Percentiles rank a stretch among this genome's conserved stretches.
Conservation (phyloP, 2,329 filamentous ascomycete genomes). For the Dissoconium aciculare region DNA sequence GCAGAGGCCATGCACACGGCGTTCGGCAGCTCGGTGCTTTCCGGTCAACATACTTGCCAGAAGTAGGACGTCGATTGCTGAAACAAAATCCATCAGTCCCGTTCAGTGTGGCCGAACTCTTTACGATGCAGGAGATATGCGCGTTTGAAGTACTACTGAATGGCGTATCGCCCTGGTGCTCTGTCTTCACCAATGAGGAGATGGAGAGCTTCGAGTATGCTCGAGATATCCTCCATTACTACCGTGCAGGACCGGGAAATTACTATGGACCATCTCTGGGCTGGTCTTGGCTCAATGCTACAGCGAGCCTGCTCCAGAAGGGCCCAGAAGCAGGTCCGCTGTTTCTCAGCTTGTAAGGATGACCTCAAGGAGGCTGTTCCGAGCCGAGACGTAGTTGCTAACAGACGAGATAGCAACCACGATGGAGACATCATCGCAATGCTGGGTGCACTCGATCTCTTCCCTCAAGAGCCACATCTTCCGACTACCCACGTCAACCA, state of each 20-base stretch:
- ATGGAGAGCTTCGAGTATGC: constrained; percentile 45
- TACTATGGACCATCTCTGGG: constrained; percentile 40
- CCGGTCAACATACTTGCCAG: constrained; percentile 33
- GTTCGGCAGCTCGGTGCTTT: constrained; percentile 33
- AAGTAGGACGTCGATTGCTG: constrained; percentile 32
- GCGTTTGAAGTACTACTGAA: constrained; percentile 42
- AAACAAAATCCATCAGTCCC: constrained; percentile 29
- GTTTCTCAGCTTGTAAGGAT: constrained; percentile 42
- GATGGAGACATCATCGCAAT: constrained; percentile 45
- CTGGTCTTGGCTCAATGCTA: constrained; percentile 45
- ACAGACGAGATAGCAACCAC: constrained; percentile 38
- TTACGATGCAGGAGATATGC: constrained; percentile 47
- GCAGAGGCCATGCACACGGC: constrained; percentile 37
- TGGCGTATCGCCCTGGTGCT: constrained; percentile 41
- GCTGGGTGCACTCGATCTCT: constrained; percentile 37
- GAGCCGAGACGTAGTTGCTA: too few relatives aligned
- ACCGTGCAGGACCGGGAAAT: constrained; percentile 43
- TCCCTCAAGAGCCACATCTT: constrained; percentile 30
- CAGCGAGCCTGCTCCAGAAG: constrained; percentile 31
- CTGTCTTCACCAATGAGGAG: constrained; percentile 39
- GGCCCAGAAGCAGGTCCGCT: constrained; percentile 33
- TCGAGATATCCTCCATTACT: constrained; percentile 43
- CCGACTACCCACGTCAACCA: constrained; percentile 32
- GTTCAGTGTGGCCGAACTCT: constrained; percentile 36
- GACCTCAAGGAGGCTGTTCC: too few relatives aligned